Base-by-base conservation (phyloP, 23 red algal species). In the Gracilaria vermiculophylla region DNA sequence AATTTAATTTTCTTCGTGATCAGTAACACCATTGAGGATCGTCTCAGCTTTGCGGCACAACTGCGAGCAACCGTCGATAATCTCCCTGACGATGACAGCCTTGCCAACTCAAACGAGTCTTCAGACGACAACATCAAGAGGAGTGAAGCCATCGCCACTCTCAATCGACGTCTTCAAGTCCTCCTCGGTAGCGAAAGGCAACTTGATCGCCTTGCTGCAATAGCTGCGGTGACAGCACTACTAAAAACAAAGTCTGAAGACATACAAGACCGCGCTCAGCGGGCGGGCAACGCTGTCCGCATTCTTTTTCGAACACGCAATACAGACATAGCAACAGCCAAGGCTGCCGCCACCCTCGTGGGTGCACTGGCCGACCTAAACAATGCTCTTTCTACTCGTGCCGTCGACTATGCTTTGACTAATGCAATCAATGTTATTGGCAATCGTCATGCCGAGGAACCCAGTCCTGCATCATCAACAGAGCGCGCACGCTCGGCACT, bases 221-320 rank as follows among this genome's bases (percentile, higher is more conserved):
- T 98, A 27, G 87, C 90, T 5, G 92, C 88, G 28, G 81, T 98
- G 16, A 69, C 79, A 45, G 96, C 78, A 20, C 61, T 98, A 3
- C 67, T 98, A 28, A 77, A 76, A 9, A 85, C 89, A 24, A 69
- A 78, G 32, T 90, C 92, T 28, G 96, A 98, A 77, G 69, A 64
- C 9, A 95, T 95, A 44, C 92, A 92, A 48, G 80, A 82, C 57
- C 92, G 92, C 42, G 85, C 94, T 5, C 96, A 98, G 69, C 91
- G 96, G 24, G 84, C 96, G 2, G 83, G 86, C 36, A 98, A 98
- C 50, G 96, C 92, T 20, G 78, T 98, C 37, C 96, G 96, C 7
- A 72, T 87, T 21, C 47, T 98, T 11, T 89, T 98, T 82, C 50
- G 45, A 6, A 71, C 78, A 41, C 55, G 37, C 29, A 47, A 71